phyloP scores from a whole-genome alignment of 2,329 filamentous ascomycete genomes.

The Chrysosporium keratinophilum region DNA sequence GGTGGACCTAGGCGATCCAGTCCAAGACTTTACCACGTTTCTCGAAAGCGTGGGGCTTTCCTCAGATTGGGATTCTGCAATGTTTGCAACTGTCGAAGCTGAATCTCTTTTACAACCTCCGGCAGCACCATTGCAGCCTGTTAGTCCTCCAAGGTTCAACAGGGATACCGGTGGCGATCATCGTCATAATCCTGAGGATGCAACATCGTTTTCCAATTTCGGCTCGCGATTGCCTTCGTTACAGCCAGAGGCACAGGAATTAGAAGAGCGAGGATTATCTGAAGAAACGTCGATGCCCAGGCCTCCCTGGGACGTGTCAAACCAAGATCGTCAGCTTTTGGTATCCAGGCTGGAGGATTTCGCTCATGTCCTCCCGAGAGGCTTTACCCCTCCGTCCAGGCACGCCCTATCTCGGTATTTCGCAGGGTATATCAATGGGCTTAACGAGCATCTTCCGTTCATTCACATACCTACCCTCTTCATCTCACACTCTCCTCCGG shows the following conservation, averaged over 20 bases:
- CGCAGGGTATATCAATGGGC: constrained; percentile 43
- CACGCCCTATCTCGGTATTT: constrained; percentile 41
- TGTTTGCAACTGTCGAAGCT: constrained; percentile 35
- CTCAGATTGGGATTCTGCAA: constrained; percentile 41
- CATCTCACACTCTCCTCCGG: constrained; percentile 36
- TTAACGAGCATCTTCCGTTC: constrained; percentile 44
- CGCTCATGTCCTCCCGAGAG: constrained; percentile 37
- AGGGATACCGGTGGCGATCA: constrained; percentile 32
- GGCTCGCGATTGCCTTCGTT: constrained; percentile 40
- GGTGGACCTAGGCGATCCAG: constrained; percentile 39
- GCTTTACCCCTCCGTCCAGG: constrained; percentile 40
- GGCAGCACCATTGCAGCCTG: constrained; percentile 24
- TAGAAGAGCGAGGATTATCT: constrained; percentile 33
- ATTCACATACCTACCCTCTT: constrained; percentile 42
- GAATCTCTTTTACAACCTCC: constrained; percentile 30
- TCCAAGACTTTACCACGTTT: constrained; percentile 42
- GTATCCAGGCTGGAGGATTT: constrained; percentile 38
- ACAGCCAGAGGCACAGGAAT: constrained; percentile 38
- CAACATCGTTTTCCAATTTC: constrained; percentile 40
- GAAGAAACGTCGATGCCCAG: constrained; percentile 33
- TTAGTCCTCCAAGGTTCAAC: constrained; percentile 28
- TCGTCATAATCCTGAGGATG: constrained; percentile 31
- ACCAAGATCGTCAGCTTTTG: constrained; percentile 38
- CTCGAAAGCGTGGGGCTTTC: constrained; percentile 41
- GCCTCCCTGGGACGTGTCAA: constrained; percentile 40